Base-by-base conservation (phyloP, 139 green algal genomes). In the Diplosphaera chodatii region DNA sequence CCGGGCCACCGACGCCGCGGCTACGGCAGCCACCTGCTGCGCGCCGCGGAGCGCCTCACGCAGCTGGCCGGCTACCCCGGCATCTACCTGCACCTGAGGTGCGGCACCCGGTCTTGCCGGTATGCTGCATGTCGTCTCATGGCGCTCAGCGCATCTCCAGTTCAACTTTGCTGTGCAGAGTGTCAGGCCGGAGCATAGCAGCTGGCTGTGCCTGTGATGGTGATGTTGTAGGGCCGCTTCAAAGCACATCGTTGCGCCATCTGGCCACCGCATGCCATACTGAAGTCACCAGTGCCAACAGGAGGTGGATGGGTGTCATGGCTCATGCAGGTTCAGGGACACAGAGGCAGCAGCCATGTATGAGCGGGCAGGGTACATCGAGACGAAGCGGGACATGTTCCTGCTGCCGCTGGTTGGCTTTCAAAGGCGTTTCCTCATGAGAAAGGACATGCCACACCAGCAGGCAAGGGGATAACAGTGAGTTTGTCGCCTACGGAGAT, bases 31-130 rank as follows among this genome's bases (percentile, higher is more conserved):
- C 29, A 40, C 33, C 76, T 92, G 22, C 66, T 92, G 65, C 48
- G 63, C 23, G 85, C 86, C 1, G 79, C 77, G 25, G 86, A 91
- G 68, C 68, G 76, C 5, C 15, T 90, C 22, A 81, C 73, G 1
- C 4, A 32, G 6, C 4, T 76, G 28, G 67, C 70, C 62, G 80
- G 74, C 1, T 70, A 90, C 59, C 40, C 15, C 0, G 55, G 77
- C 2, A 32, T 91, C 15, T 91, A 82, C 72, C 68, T 91, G 55
- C 86, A 91, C 63, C 72, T 89, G 0, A 70, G 86, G 56, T 82
- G 59, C 5, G 70, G 1, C n/a, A 28, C 16, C n/a, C 55, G 55
- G n/a, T n/a, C n/a, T n/a, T n/a, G n/a, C n/a, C n/a, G n/a, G n/a
- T n/a, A n/a, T n/a, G n/a, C n/a, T n/a, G n/a, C n/a, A n/a, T n/a